A percentile compares a stretch with the other conserved stretches of the same genome.
Evolutionary conservation across 164 flowering plant genomes (phyloP).

Genomic region (Pachysandra terminalis): DNA sequence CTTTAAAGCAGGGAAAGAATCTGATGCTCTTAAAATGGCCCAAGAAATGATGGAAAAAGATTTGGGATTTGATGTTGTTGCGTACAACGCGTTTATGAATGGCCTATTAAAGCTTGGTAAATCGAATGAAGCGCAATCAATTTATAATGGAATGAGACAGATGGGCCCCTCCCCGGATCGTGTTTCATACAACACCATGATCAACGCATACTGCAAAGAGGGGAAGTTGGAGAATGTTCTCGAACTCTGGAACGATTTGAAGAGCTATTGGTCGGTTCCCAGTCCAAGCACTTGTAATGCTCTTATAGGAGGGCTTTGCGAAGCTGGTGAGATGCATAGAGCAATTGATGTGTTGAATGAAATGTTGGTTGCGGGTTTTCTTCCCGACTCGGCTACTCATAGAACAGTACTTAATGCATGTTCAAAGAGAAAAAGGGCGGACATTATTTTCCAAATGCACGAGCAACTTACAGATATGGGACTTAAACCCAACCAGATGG

Average conservation of each 20-base stretch:
- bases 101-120: slow-evolving; percentile 60
- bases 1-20: slow-evolving; percentile 63
- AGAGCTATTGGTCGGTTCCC: slow-evolving; percentile 39
- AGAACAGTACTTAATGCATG: slow-evolving; percentile 51
- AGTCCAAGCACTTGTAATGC: slow-evolving; percentile 53
- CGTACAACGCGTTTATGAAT: slow-evolving; percentile 71
- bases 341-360: slow-evolving; percentile 55
- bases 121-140: slow-evolving; percentile 40
- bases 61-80: slow-evolving; percentile 57
- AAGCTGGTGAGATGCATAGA: slow-evolving; percentile 41
- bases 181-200: slow-evolving; percentile 68
- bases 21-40: slow-evolving; percentile 57
- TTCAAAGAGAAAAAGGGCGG: slow-evolving; percentile 45
- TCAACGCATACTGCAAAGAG: slow-evolving; percentile 52
- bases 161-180: slow-evolving; percentile 57
- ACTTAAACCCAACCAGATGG: slow-evolving; percentile 35
- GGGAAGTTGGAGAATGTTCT: slow-evolving; percentile 59
- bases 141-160: slow-evolving; percentile 45
- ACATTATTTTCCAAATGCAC: slow-evolving; percentile 52
- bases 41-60: slow-evolving; percentile 60
- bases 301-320: slow-evolving; percentile 53
- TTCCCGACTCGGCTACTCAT: slow-evolving; percentile 45
- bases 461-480: slow-evolving; percentile 56
- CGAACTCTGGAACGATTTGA: slow-evolving; percentile 63
- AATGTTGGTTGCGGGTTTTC: slow-evolving; percentile 39